Evolutionary conservation across 345 rosid genomes (phyloP).

Genomic region (Sisymbrium irio): DNA sequence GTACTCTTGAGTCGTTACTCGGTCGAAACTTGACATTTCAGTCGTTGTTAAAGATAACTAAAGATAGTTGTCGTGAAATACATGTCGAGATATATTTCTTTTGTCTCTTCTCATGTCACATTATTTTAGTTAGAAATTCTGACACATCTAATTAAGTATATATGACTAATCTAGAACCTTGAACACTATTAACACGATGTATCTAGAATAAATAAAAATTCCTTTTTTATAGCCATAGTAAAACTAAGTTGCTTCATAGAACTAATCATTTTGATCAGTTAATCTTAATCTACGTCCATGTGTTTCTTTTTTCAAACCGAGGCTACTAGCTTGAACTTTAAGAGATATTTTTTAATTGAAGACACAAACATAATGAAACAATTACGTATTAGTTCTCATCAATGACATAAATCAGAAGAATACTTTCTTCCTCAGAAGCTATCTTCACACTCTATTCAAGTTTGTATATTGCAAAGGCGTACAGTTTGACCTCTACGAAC

Average conservation of each 20-base stretch:
- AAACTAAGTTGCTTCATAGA: background rate
- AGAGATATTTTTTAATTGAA: background rate
- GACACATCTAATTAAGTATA: background rate
- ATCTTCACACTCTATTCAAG: constrained; percentile 11
- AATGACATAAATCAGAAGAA: background rate
- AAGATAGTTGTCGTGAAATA: constrained; percentile 6
- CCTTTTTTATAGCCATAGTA: background rate
- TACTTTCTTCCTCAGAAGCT: background rate
- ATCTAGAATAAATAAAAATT: background rate
- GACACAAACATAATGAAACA: constrained; percentile 8
- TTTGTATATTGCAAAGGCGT: constrained; percentile 14
- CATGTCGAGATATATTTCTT: background rate
- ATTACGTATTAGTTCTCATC: constrained; percentile 1
- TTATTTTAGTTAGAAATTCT: background rate
- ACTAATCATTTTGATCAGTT: too few relatives aligned
- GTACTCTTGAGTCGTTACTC: constrained; percentile 17
- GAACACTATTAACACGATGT: background rate
- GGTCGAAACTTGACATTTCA: constrained; percentile 16
- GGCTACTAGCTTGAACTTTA: too few relatives aligned
- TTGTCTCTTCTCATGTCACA: background rate
- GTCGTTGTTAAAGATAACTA: background rate
- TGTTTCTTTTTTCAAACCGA: too few relatives aligned
- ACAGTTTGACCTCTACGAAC: constrained; percentile 8
- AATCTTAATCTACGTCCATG: too few relatives aligned
- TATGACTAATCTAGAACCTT: constrained; percentile 1